Conservation (phyloP, 2,329 filamentous ascomycete species). For the Uncinocarpus reesii region DNA sequence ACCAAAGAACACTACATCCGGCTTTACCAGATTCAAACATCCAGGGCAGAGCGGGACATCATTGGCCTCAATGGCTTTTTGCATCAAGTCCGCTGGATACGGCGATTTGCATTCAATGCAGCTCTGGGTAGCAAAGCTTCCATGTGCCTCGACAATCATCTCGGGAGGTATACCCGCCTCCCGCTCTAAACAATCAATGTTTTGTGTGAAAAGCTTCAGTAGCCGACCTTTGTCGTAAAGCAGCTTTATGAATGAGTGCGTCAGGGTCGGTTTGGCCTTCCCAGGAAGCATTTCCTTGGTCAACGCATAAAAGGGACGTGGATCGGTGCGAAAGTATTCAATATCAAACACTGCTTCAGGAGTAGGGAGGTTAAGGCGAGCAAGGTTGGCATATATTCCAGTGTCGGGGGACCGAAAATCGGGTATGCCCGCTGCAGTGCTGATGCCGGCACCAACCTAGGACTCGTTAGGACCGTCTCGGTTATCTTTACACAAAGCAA, state of each 20-base stretch:
- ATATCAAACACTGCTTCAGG: conserved; percentile 94
- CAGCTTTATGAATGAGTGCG: conserved; percentile 78
- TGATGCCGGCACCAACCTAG: conserved; percentile 73
- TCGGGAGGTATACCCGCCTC: conserved; percentile 71
- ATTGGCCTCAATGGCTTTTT: conserved; percentile 53
- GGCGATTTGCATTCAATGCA: conserved; percentile 76
- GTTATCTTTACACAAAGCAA: too few species aligned
- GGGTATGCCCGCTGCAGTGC: conserved; percentile 56
- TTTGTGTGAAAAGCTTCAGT: conserved; percentile 86
- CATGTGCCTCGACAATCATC: conserved; percentile 84
- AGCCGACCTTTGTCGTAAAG: conserved; percentile 65
- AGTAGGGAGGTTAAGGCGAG: conserved; percentile 71
- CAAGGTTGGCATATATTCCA: conserved; percentile 86
- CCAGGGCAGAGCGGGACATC: conserved; percentile 60
- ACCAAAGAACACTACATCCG: conserved; percentile 91
- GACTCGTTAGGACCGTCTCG: too few species aligned
- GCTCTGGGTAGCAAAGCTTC: conserved; percentile 80
- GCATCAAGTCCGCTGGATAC: conserved; percentile 67
- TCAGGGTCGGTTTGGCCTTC: conserved; percentile 75
- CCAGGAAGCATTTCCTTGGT: conserved; percentile 89
- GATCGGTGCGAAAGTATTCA: conserved; percentile 71
- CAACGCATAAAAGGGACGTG: conserved; percentile 81
- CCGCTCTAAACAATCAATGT: conserved; percentile 91
- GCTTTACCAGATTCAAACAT: conserved; percentile 77
- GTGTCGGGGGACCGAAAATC: conserved; percentile 92